Base-by-base conservation (phyloP, 768 basidiomycete genomes). In the Pleurotus citrinopileatus region DNA sequence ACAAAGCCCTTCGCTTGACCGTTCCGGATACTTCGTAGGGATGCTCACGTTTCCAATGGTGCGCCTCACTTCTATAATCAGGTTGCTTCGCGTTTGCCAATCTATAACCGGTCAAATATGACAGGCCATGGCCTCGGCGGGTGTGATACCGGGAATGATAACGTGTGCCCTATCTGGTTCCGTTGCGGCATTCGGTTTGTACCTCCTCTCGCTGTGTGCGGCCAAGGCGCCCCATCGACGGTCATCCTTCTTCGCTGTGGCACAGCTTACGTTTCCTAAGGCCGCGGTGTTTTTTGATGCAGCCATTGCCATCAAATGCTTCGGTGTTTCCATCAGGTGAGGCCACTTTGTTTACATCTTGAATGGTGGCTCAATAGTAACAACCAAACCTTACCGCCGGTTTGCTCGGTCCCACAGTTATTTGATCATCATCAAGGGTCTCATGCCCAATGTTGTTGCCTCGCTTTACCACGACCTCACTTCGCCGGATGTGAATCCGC, bases 301-400 rank as follows among this genome's bases (percentile, higher is more conserved):
- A 3, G 96, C 95, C 10, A 94, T 98, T 61, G 94, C 94, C 8
- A 87, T 86, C 66, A 98, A 98, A 67, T 98, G 96, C 68, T 97
- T 97, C 65, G 96, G 96, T 17, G 96, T 98, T 2, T 93, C 91
- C 28, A 86, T 95, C 61, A 94, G 92, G 82, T 93, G 70, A 42
- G 80, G 23, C 51, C 19, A 47, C 23, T 34, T 27, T 40, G 29
- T 53, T 51, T 40, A 44, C 51, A 36, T 53, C n/a, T 40, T 34
- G 25, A 20, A 53, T 34, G 44, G 47, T 42, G 28, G 55, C 22
- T 34, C 19, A 22, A 53, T 34, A 43, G 44, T 37, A 34, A 56
- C 17, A 13, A 42, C 28, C 44, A 32, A 37, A 48, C 7, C 23
- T n/a, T 27, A 29, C 26, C 34, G 26, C 48, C 48, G 48, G 32